Evolutionary conservation across 306 rosid genomes (phyloP).

Genomic region (Dryas alaskensis): DNA sequence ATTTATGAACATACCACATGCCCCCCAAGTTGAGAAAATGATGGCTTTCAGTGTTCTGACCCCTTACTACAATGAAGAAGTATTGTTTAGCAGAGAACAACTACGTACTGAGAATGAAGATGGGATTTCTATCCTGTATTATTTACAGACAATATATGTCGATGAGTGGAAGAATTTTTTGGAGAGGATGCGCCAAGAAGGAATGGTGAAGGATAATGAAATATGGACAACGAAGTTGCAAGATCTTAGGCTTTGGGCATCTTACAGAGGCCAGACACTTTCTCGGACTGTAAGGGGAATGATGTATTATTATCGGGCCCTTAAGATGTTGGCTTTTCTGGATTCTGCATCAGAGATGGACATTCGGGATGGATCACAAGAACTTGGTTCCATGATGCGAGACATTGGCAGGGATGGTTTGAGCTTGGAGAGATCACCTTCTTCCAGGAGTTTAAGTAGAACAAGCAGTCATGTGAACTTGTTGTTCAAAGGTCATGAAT

Average conservation of each 20-base stretch:
- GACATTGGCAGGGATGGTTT: constrained; percentile 42
- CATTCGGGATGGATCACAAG: constrained; percentile 82
- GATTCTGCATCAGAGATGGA: constrained; percentile 98
- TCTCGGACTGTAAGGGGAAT: constrained; percentile 94
- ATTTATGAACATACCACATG: constrained; percentile 94
- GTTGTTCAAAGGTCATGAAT: constrained; percentile 87
- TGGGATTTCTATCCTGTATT: constrained; percentile 76
- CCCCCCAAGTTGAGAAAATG: constrained; percentile 99
- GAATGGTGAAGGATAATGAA: constrained; percentile 63
- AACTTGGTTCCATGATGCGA: constrained; percentile 65
- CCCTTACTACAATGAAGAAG: constrained; percentile 89
- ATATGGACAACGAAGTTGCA: constrained; percentile 74
- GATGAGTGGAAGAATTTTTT: constrained; percentile 94
- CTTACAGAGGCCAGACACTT: constrained; percentile 89
- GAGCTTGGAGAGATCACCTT: constrained; percentile 42
- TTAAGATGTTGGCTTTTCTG: constrained; percentile 87
- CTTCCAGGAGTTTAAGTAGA: constrained; percentile 61
- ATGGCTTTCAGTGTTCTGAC: constrained; percentile 93
- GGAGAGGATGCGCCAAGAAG: constrained; percentile 92
- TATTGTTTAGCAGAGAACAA: constrained; percentile 70
- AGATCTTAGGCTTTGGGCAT: constrained; percentile 96
- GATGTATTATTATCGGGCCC: constrained; percentile 96
- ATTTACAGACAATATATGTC: constrained; percentile 79
- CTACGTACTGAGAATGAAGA: constrained; percentile 90
- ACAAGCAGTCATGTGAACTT: constrained; percentile 54